Evolutionary conservation across 371 early-diverging fungal genomes (phyloP), one percentile per base, ranked within the genome.

Genomic region (Lichtheimia corymbifera): DNA sequence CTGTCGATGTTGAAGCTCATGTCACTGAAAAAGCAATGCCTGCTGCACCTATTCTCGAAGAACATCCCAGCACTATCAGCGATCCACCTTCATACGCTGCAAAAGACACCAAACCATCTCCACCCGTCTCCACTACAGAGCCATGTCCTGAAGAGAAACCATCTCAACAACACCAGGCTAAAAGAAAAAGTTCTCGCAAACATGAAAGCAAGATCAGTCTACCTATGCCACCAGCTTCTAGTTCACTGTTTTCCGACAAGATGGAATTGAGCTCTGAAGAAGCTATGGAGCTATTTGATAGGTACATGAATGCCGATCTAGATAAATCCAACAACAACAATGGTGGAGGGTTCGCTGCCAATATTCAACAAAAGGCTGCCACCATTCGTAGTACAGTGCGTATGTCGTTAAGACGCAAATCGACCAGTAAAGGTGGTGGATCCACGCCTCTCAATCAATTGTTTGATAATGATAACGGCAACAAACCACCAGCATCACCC

Each of bases 241-340:
- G 63, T 15, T 77, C 72, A 4, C 58, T 73, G 40, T 77, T 74
- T 47, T 65, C 77, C 9, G 77, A 77, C 44, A 77, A 74, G 53
- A 72, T 72, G 67, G 77, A 77, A 43, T 51, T 77, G 9, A 66
- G 64, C 20, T 67, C 55, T 5, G 60, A 65, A 5, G 55, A 68
- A 17, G 61, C 65, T 5, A 69, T 69, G 45, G 76, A 70, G 28
- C 41, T 76, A 14, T 73, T 67, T 50, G 60, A 66, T 22, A 71
- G 66, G 53, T 73, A 71, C 41, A 51, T 64, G 47, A 66, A 61
- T 17, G 52, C 44, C 6, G 63, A 51, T 11, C 27, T 52, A 3
- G 63, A 64, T 20, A 52, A 53, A 18, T 22, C 20, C 7, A 40
- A 50, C 27, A 47, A 55, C 7, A 35, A 43, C 5, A 27, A 47